These are phyloP conservation scores for Xylaria acuta DNA, from an alignment of 495 filamentous ascomycete species.

Conservation along the genomic window DNA sequence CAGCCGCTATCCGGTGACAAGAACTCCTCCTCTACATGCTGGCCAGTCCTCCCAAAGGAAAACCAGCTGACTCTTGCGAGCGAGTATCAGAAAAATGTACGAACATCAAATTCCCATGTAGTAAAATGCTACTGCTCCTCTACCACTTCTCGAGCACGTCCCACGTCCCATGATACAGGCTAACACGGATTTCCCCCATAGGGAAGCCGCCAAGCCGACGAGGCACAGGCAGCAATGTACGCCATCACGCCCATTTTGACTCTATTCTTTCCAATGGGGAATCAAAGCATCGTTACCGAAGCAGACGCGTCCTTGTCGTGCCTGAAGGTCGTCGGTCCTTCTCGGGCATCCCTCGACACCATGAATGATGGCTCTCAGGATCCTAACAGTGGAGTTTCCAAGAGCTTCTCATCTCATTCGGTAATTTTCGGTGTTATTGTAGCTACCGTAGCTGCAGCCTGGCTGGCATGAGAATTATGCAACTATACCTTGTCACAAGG, in stretches of 20 bases:
- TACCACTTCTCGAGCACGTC: background rate
- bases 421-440: too few relatives aligned
- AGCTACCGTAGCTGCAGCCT: too few relatives aligned
- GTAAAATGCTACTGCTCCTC: background rate
- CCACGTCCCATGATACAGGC: slow-evolving; percentile 4
- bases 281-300: slow-evolving; percentile 21
- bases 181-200: slow-evolving; percentile 17
- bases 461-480: too few relatives aligned
- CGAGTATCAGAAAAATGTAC: slow-evolving; percentile 27
- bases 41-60: slow-evolving; percentile 38
- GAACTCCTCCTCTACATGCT: slow-evolving; percentile 33
- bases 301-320: slow-evolving; percentile 33
- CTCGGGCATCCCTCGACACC: slow-evolving; percentile 31
- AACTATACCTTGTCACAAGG: too few relatives aligned
- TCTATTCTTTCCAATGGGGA: slow-evolving; percentile 29
- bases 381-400: too few relatives aligned
- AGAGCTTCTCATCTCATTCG: too few relatives aligned
- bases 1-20: slow-evolving; percentile 23
- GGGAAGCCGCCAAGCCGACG: background rate
- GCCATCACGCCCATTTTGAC: slow-evolving; percentile 36
- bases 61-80: slow-evolving; percentile 29
- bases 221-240: slow-evolving; percentile 18
- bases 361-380: slow-evolving; percentile 3
- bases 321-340: slow-evolving; percentile 32
- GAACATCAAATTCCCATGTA: background rate